Evolutionary conservation across 2,329 filamentous ascomycete species (phyloP).

Genomic region (Apiospora marii): DNA sequence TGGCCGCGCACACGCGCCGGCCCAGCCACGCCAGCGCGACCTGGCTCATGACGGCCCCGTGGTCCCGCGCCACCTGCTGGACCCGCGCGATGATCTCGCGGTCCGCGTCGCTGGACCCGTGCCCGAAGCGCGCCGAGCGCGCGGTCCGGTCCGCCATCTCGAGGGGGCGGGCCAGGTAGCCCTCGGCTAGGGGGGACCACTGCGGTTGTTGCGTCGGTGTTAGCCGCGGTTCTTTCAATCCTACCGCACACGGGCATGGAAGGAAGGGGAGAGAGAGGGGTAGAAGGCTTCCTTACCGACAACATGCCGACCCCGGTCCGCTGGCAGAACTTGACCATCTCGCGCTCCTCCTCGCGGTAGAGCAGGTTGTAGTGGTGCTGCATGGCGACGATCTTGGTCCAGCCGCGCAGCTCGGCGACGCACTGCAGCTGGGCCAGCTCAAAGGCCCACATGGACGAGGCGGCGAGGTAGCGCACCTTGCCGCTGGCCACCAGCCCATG

Average conservation of each 20-base stretch:
- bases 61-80: neutral
- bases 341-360: conserved; percentile 66
- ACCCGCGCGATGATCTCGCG: conserved; percentile 13
- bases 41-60: conserved; percentile 2
- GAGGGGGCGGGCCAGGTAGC: conserved; percentile 4
- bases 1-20: conserved; percentile 3
- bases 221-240: neutral
- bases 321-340: conserved; percentile 50
- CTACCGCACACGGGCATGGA: too few relatives aligned
- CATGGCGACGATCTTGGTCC: conserved; percentile 62
- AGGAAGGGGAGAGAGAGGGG: neutral
- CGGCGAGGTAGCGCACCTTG: conserved; percentile 24
- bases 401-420: conserved; percentile 59
- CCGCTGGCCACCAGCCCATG: conserved; percentile 13
- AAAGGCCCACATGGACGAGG: conserved; percentile 48
- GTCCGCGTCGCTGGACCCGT: conserved; percentile 3
- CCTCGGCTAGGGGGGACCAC: conserved; percentile 24
- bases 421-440: conserved; percentile 59
- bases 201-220: neutral
- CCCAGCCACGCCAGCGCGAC: conserved; percentile 22
- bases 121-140: conserved; percentile 2
- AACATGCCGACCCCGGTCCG: conserved; percentile 47
- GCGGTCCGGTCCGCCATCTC: neutral
- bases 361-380: conserved; percentile 63
- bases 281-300: neutral